Evolutionary conservation across 176 grass and related monocot species (phyloP), one percentile per base, ranked within the genome.

Genomic region (Oryza glumipatula): DNA sequence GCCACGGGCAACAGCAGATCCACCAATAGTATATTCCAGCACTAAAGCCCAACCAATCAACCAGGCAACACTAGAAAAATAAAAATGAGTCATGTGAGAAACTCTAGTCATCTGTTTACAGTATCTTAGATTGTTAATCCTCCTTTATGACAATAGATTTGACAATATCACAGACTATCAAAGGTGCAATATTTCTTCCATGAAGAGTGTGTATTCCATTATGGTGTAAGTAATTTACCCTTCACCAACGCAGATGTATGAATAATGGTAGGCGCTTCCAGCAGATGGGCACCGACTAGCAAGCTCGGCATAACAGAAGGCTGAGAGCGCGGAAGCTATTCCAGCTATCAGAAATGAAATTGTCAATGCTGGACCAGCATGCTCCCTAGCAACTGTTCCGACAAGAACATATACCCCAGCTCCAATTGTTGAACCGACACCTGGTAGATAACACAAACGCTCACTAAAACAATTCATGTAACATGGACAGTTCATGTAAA

Each of bases 11-110:
- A 99, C 93, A 89, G 96, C 96, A 35, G 96, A 89, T 85, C 96
- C 93, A 47, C 96, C 91, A 92, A 98, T 92, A 70, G 93, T 94
- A 80, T 98, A 98, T 83, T 98, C 96, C 66, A 98, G 88, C 36
- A 98, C 88, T 52, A 98, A 77, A 87, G 93, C 91, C 96, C 96
- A 98, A 60, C 96, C 96, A 87, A 98, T 95, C 86, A 98, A 84
- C 96, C 96, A 98, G 75, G 96, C 96, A 85, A 94, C 88, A 72
- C 96, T 98, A 83, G 56, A 74, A 89, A 73, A 35, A 74, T 65
- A 74, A 84, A 77, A 4, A 5, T 54, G 14, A 82, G 67, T 14
- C 36, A 52, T 33, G 48, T 93, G 19, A 89, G 80, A 86, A 70
- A 89, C 70, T 71, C 8, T 23, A 65, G 58, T 28, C 21, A 70